phyloP scores from a whole-genome alignment of 306 rosid genomes.

The Abrus precatorius region DNA sequence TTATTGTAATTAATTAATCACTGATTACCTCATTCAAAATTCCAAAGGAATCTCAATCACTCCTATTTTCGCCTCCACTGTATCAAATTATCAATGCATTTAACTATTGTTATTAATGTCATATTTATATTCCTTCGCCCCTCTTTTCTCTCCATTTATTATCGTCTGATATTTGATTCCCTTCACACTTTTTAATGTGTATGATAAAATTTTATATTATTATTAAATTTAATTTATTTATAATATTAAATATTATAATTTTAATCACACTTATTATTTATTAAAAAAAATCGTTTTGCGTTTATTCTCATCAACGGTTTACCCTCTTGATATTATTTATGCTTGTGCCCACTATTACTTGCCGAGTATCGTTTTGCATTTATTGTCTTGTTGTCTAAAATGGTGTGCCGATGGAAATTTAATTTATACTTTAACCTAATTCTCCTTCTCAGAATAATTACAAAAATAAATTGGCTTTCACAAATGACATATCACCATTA shows the following conservation, averaged over 20 bases:
- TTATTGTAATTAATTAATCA: constrained; percentile 12
- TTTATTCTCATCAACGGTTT: constrained; percentile 42
- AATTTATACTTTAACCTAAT: constrained; percentile 38
- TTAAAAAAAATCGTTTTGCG: background rate
- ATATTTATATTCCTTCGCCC: constrained; percentile 23
- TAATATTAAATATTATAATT: too few relatives aligned
- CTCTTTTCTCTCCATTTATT: constrained; percentile 12
- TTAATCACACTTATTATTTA: too few relatives aligned
- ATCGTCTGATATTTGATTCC: constrained; percentile 20
- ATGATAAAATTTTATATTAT: too few relatives aligned
- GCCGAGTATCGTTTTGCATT: constrained; percentile 45
- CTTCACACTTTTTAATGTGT: background rate
- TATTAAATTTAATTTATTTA: too few relatives aligned
- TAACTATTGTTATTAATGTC: constrained; percentile 37
- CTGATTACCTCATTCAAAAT: constrained; percentile 38
- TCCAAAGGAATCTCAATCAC: constrained; percentile 20
- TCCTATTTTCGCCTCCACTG: background rate
- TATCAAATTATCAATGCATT: constrained; percentile 20
- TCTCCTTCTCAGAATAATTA: constrained; percentile 41
- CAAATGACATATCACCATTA: background rate
- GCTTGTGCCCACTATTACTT: constrained; percentile 22
- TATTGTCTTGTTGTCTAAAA: constrained; percentile 27
- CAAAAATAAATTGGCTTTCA: constrained; percentile 8
- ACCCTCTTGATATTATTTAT: constrained; percentile 32
- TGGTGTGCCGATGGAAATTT: background rate